Evolutionary conservation across 192 early-diverging fungal species (phyloP), one percentile per base, ranked within the genome.

Genomic region (Podila verticillata): DNA sequence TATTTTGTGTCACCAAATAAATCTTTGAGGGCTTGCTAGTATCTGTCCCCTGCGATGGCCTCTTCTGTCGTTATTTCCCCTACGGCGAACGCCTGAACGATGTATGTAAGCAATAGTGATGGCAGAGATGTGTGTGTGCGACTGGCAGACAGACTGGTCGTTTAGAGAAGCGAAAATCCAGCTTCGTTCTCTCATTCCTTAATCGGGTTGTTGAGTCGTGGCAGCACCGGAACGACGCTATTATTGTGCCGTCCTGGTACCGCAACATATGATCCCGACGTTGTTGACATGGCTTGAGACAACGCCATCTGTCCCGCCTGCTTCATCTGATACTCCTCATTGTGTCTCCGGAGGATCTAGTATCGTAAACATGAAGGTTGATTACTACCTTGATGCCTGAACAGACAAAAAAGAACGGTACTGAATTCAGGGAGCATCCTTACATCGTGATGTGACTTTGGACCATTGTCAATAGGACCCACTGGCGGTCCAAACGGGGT

Each of bases 391-490:
- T 15, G 39, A 44, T 44, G 4, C 12, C 36, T 44, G 39, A 44
- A 15, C 39, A 44, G 39, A 15, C 10, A 44, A 15, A 15, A 44
- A 44, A 4, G 17, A 44, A 3, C 2, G 2, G 6, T 34, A 34
- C 6, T 5, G 12, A 17, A 44, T 7, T 0, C 39, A 44, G 39
- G 2, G 15, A 3, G 39, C 1, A 44, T 4, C 39, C 26, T 63
- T 68, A 80, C 77, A 51, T 80, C 77, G 31, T 80, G 77, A 39
- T 80, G 77, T 20, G 77, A 72, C 24, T 72, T 80, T 49, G 66
- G 65, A 3, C 70, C 70, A 13, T 60, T 70, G 19, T 72, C 77
- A 13, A 49, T 48, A 3, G 77, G 70, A 24, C 65, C 65, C 3
- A 80, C 48, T 29, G 77, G 77, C 12, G 77, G 77, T 13, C 77